Conservation (phyloP, 2,329 filamentous ascomycete genomes). For the Penicillium sp. region DNA sequence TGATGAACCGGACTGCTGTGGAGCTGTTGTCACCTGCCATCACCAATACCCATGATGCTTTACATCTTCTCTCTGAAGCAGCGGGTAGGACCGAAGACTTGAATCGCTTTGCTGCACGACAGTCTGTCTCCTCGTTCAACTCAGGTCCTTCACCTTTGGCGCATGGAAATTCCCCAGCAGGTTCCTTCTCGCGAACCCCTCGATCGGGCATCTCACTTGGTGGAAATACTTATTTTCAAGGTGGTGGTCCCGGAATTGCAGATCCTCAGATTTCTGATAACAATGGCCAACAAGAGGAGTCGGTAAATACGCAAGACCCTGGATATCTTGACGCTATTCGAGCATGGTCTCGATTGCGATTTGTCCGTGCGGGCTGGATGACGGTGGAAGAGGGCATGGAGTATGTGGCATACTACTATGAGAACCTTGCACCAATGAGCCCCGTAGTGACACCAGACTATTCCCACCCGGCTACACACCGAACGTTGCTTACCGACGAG, state of each 20-base stretch:
- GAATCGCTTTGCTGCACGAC: slow-evolving; percentile 39
- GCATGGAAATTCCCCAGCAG: slow-evolving; percentile 34
- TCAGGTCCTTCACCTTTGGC: slow-evolving; percentile 38
- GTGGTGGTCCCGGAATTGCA: slow-evolving; percentile 24
- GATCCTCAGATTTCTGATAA: slow-evolving; percentile 29
- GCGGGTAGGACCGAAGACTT: slow-evolving; percentile 55
- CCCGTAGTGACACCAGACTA: slow-evolving; percentile 93
- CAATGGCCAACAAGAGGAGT: slow-evolving; percentile 26
- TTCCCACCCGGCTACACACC: slow-evolving; percentile 74
- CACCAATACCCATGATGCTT: slow-evolving; percentile 87
- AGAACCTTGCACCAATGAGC: slow-evolving; percentile 84
- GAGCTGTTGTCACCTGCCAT: slow-evolving; percentile 65
- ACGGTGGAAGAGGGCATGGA: slow-evolving; percentile 88
- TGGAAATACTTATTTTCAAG: slow-evolving; percentile 49
- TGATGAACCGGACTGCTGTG: slow-evolving; percentile 59
- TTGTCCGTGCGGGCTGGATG: slow-evolving; percentile 96
- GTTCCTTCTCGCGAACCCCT: slow-evolving; percentile 35
- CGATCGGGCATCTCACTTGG: slow-evolving; percentile 48
- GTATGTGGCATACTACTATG: slow-evolving; percentile 95
- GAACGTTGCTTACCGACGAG: slow-evolving; percentile 79
- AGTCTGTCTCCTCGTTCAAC: slow-evolving; percentile 41
- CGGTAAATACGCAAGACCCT: slow-evolving; percentile 34
- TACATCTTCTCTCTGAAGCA: slow-evolving; percentile 88
- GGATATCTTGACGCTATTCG: slow-evolving; percentile 65
- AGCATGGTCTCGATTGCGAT: slow-evolving; percentile 89